Base-by-base conservation (phyloP, 768 basidiomycete genomes). In the Chalciporus chontae region DNA sequence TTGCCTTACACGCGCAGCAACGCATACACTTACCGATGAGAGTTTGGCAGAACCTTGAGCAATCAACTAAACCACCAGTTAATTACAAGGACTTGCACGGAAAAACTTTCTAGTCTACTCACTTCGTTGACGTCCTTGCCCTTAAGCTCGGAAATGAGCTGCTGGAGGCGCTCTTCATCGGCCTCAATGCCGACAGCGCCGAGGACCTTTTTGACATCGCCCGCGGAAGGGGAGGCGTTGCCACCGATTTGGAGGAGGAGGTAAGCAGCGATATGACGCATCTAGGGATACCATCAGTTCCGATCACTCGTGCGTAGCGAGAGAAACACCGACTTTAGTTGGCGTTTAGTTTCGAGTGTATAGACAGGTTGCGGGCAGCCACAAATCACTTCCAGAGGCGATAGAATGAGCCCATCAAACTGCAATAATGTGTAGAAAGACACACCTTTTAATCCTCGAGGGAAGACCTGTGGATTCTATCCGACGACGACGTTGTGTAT, bases 391-490 rank as follows among this genome's bases (percentile, higher is more conserved):
- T 4, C 34, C 14, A n/a, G 14, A 36, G 34, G 65, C 17, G 47
- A 63, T 67, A 11, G 39, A 10, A 40, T 61, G 36, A 58, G 54
- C 24, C 2, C 39, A 32, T 23, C 49, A 3, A 26, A 47, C 10
- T 18, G 8, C n/a, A 14, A 21, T 11, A 2, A 14, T 47, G 8
- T 0, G 24, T 15, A 24, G 9, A 4, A 11, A 24, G 36, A 47
- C 60, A 45, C 44, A 73, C 72, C 85, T 70, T 26, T 93, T 92
- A 92, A 92, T 91, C 90, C 90, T 67, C 78, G 55, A 76, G 77
- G 89, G 90, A 92, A 80, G 90, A 93, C 87, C 81, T 88, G 88
- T 84, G 83, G 89, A 80, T 90, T 89, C 88, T 91, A 85, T 80
- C 85, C 84, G 80, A 82, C 65, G 70, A 73, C 70, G 69, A 66